phyloP scores from a whole-genome alignment of 164 flowering plant species.

The Stephania cephalantha region DNA sequence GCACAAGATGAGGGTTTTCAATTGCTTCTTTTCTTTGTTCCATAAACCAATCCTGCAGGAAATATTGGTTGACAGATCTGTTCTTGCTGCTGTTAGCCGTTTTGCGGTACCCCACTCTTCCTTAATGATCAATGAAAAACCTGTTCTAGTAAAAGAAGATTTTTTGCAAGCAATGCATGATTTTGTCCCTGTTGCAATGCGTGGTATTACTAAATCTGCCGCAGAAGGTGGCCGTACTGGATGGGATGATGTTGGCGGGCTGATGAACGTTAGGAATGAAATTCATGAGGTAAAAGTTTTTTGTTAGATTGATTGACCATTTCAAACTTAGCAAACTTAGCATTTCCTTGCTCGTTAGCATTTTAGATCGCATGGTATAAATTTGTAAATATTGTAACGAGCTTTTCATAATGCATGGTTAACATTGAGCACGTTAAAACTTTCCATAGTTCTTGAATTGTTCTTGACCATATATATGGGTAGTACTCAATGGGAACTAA shows the following conservation, averaged over 20 bases:
- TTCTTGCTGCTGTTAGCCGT: conserved; percentile 79
- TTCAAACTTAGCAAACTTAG: not conserved
- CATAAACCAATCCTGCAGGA: conserved; percentile 36
- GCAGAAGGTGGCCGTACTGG: conserved; percentile 75
- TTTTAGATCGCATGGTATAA: not conserved
- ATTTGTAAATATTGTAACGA: not conserved
- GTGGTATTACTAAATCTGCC: conserved; percentile 74
- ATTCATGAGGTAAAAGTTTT: conserved; percentile 66
- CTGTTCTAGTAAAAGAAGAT: conserved; percentile 53
- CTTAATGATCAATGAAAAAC: conserved; percentile 24
- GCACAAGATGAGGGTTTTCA: not conserved
- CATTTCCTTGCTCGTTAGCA: not conserved
- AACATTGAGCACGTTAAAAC: no score
- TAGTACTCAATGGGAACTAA: no score
- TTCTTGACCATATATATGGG: no score
- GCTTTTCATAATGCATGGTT: no score
- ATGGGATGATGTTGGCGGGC: conserved; percentile 99
- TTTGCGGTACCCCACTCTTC: conserved; percentile 34
- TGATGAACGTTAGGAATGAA: conserved; percentile 54
- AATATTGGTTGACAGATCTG: conserved; percentile 85
- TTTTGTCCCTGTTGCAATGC: conserved; percentile 92
- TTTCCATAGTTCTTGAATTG: no score
- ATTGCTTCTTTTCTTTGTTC: not conserved
- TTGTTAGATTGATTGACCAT: not conserved
- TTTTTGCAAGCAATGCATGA: conserved; percentile 74